Conservation (phyloP, 1,284 basidiomycete species). For the Puccinia hordei region DNA sequence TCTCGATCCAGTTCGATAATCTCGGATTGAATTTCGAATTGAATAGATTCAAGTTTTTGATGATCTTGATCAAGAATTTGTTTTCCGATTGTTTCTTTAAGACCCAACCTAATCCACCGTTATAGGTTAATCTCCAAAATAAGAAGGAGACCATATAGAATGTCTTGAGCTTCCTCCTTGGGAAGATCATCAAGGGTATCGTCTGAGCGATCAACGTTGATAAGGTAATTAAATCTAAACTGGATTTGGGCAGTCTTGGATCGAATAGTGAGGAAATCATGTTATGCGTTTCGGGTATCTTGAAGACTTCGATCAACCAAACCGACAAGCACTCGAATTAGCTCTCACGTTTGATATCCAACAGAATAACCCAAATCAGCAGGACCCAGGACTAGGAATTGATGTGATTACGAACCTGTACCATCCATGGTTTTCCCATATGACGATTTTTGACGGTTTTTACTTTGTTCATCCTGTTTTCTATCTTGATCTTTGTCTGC, state of each 20-base stretch:
- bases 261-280: constrained; percentile 87
- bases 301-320: constrained; percentile 69
- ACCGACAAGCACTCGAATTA: neutral
- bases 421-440: constrained; percentile 32
- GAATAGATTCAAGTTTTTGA: constrained; percentile 22
- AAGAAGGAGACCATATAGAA: constrained; percentile 86
- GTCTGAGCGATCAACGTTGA: constrained; percentile 76
- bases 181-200: constrained; percentile 70
- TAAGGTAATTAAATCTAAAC: constrained; percentile 84
- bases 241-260: constrained; percentile 84
- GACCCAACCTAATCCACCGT: constrained; percentile 89
- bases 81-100: constrained; percentile 72
- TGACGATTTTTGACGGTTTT: constrained; percentile 17
- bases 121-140: constrained; percentile 90
- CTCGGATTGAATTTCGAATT: constrained; percentile 48
- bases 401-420: constrained; percentile 11
- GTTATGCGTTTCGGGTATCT: constrained; percentile 91
- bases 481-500: neutral
- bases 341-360: neutral
- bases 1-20: constrained; percentile 70
- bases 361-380: neutral
- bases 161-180: constrained; percentile 63
- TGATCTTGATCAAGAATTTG: constrained; percentile 66
- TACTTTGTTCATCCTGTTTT: constrained; percentile 14
- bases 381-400: neutral